phyloP scores from a whole-genome alignment of 495 filamentous ascomycete species.

The Penicillium taxi region DNA sequence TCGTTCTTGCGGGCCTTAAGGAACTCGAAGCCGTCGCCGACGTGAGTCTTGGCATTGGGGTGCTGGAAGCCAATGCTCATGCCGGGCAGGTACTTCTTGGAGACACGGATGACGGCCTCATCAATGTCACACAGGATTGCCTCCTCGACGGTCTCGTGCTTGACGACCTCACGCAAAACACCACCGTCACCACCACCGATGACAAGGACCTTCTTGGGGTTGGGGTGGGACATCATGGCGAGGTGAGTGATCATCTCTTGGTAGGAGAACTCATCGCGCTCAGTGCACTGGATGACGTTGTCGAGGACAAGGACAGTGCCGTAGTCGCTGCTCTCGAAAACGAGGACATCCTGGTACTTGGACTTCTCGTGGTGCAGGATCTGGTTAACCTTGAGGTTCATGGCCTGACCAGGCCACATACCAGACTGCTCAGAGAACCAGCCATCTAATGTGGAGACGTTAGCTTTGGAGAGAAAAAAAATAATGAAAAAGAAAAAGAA shows the following conservation, averaged over 20 bases:
- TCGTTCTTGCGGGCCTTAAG: conserved; percentile 84
- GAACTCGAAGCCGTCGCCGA: conserved; percentile 98
- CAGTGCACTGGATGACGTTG: conserved; percentile 97
- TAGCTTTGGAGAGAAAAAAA: neutral
- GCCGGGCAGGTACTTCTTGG: conserved; percentile 93
- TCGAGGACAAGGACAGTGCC: conserved; percentile 96
- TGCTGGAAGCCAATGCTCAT: conserved; percentile 92
- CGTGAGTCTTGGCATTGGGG: conserved; percentile 81
- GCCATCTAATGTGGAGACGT: conserved; percentile 80
- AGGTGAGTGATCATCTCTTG: conserved; percentile 99
- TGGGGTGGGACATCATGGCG: conserved; percentile 96
- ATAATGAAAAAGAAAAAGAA: neutral
- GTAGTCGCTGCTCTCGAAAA: conserved; percentile 95
- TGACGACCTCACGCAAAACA: conserved; percentile 94
- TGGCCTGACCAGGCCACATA: conserved; percentile 99
- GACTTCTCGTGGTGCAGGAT: conserved; percentile 98
- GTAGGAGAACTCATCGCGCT: conserved; percentile 98
- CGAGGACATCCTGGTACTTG: conserved; percentile 95
- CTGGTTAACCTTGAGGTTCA: conserved; percentile 97
- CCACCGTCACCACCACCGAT: conserved; percentile 96
- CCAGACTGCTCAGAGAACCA: conserved; percentile 98
- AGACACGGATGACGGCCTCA: conserved; percentile 97
- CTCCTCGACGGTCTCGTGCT: conserved; percentile 90
- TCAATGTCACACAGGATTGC: conserved; percentile 97
- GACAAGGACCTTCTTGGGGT: conserved; percentile 96